Evolutionary conservation across 2,329 filamentous ascomycete species (phyloP).

Genomic region (Pseudopithomyces chartarum): DNA sequence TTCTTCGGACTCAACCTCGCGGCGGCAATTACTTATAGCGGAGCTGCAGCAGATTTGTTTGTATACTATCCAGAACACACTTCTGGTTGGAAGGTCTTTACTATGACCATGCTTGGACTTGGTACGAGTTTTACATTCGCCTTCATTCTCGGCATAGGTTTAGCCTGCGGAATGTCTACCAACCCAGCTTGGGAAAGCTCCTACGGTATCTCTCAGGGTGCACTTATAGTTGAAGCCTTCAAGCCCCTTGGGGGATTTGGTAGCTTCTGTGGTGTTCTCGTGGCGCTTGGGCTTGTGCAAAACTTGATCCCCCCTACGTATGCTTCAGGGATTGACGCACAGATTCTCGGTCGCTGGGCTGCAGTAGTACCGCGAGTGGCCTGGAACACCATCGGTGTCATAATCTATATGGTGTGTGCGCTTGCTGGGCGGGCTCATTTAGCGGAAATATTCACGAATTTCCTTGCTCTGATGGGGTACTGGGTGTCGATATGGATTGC

Average conservation of each 20-base stretch:
- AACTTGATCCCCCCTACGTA: constrained; percentile 69
- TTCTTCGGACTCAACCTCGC: constrained; percentile 74
- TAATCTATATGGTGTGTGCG: constrained; percentile 69
- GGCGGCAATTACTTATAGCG: constrained; percentile 66
- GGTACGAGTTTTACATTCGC: constrained; percentile 64
- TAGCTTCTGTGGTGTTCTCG: constrained; percentile 68
- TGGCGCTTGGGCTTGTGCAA: constrained; percentile 67
- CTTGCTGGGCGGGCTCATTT: constrained; percentile 66
- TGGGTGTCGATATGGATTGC: constrained; percentile 70
- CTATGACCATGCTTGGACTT: constrained; percentile 62
- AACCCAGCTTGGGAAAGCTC: constrained; percentile 62
- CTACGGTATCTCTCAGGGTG: constrained; percentile 64
- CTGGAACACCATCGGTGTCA: constrained; percentile 66
- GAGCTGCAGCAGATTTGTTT: constrained; percentile 69
- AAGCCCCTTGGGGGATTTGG: constrained; percentile 65
- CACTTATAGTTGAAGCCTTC: constrained; percentile 67
- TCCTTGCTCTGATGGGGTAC: constrained; percentile 72
- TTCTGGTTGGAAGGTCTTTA: constrained; percentile 59
- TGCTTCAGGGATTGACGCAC: constrained; percentile 69
- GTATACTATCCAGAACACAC: constrained; percentile 66
- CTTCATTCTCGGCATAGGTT: constrained; percentile 65
- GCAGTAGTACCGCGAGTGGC: constrained; percentile 65
- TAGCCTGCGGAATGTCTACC: constrained; percentile 61
- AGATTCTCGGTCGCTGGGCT: constrained; percentile 65
- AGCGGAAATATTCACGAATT: constrained; percentile 70